phyloP scores from a whole-genome alignment of 768 basidiomycete genomes.

The Lactarius indigo region DNA sequence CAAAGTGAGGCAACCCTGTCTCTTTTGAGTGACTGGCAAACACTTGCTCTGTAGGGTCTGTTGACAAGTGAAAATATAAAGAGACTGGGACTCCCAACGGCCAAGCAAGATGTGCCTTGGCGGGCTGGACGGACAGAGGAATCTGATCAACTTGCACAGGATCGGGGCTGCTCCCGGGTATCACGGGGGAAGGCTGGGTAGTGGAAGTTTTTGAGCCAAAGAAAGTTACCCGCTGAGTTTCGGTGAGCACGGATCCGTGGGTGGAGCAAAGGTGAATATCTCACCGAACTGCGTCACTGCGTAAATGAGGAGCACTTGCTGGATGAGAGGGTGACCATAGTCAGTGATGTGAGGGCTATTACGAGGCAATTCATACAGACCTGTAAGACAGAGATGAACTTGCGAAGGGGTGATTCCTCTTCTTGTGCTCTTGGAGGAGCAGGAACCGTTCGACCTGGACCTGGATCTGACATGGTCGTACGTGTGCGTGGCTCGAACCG shows the following conservation, averaged over 20 bases:
- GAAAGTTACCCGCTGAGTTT: constrained; percentile 45
- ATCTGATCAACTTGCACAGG: constrained; percentile 42
- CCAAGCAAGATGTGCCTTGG: constrained; percentile 56
- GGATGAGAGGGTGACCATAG: not conserved
- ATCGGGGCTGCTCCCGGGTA: constrained; percentile 26
- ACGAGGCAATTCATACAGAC: constrained; percentile 30
- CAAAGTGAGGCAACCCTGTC: constrained; percentile 57
- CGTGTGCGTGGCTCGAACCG: not conserved
- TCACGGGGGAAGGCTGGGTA: constrained; percentile 28
- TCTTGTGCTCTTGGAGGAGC: constrained; percentile 26
- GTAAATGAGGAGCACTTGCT: constrained; percentile 72
- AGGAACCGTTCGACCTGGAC: constrained; percentile 17
- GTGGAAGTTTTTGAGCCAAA: constrained; percentile 37
- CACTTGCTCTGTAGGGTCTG: constrained; percentile 56
- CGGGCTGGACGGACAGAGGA: constrained; percentile 44
- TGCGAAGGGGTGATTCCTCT: constrained; percentile 37
- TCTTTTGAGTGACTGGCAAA: constrained; percentile 52
- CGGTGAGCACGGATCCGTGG: constrained; percentile 14
- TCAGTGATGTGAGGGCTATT: not conserved
- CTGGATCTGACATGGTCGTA: constrained; percentile 10
- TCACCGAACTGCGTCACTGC: constrained; percentile 62
- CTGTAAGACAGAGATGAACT: constrained; percentile 41
- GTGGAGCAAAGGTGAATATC: constrained; percentile 25
- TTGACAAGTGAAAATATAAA: constrained; percentile 73
- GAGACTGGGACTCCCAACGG: constrained; percentile 54